Evolutionary conservation across 805 yeast genomes (phyloP).

Genomic region (Danielia reshetovae): DNA sequence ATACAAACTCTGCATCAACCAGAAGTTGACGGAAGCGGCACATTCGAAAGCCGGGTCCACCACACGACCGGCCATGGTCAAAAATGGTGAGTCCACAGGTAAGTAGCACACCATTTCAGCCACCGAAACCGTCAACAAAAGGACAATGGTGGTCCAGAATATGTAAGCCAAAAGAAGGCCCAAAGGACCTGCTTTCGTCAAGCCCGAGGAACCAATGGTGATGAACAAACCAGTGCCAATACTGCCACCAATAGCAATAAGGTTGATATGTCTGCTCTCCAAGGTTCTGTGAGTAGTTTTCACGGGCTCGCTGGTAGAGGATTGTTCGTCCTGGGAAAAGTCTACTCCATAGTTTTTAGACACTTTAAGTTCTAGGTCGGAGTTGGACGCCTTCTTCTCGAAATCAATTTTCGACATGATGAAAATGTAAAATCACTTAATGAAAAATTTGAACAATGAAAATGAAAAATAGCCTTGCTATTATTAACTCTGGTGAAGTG

Average conservation of each 20-base stretch:
- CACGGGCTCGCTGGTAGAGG: too few relatives aligned
- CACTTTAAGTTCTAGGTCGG: slow-evolving; percentile 4
- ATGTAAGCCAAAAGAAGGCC: slow-evolving; percentile 28
- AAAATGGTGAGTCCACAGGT: slow-evolving; percentile 34
- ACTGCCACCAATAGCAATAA: slow-evolving; percentile 39
- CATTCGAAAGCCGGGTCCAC: slow-evolving; percentile 36
- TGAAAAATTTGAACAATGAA: too few relatives aligned
- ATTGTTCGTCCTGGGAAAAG: slow-evolving; percentile 6
- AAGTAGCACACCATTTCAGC: slow-evolving; percentile 37
- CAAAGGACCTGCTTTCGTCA: slow-evolving; percentile 32
- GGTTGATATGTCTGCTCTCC: slow-evolving; percentile 31
- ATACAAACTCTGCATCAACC: slow-evolving; percentile 41
- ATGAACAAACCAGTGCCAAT: slow-evolving; percentile 38
- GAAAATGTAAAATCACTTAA: neutral
- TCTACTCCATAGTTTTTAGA: slow-evolving; percentile 8
- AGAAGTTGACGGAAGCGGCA: slow-evolving; percentile 33
- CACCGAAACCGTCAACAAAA: slow-evolving; percentile 31
- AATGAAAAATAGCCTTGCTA: too few relatives aligned
- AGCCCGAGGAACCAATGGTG: slow-evolving; percentile 30
- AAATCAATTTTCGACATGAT: neutral
- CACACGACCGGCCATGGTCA: slow-evolving; percentile 35
- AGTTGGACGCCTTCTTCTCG: slow-evolving; percentile 6
- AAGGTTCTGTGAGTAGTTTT: slow-evolving; percentile 14
- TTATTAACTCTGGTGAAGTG: too few relatives aligned
- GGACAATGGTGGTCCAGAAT: slow-evolving; percentile 28